Percentiles rank a stretch among this genome's conserved stretches.
Evolutionary conservation across 2,329 filamentous ascomycete species (phyloP).

Genomic region (Rutstroemia sp.): DNA sequence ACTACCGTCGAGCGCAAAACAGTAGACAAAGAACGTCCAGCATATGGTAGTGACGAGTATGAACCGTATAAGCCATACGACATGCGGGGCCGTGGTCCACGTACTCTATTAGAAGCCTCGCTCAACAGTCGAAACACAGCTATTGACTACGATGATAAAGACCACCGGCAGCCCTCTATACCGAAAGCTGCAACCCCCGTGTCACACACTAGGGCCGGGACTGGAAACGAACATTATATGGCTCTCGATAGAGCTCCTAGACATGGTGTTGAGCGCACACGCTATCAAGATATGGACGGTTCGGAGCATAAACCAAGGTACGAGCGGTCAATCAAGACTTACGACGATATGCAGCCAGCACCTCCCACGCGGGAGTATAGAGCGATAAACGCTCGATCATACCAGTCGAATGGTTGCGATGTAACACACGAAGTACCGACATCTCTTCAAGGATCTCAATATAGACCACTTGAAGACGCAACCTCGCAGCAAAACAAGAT

Average conservation of each 20-base stretch:
- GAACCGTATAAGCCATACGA: constrained; percentile 21
- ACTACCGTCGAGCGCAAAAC: constrained; percentile 9
- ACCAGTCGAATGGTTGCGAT: constrained; percentile 15
- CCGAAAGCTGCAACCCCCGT: not conserved
- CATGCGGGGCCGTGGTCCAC: constrained; percentile 8
- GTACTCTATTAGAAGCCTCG: not conserved
- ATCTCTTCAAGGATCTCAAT: not conserved
- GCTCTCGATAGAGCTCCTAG: constrained; percentile 16
- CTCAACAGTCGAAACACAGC: not conserved
- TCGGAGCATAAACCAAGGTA: constrained; percentile 17
- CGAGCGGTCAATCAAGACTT: constrained; percentile 11
- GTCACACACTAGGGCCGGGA: constrained; percentile 8
- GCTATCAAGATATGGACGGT: constrained; percentile 17
- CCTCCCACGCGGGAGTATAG: constrained; percentile 12
- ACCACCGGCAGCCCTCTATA: not conserved
- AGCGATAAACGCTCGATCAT: constrained; percentile 13
- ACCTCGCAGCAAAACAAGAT: constrained; percentile 20
- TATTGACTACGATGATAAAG: not conserved
- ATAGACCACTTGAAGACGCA: constrained; percentile 14
- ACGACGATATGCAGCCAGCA: constrained; percentile 13
- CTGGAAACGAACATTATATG: constrained; percentile 14
- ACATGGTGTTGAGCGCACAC: constrained; percentile 12
- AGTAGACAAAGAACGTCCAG: constrained; percentile 10
- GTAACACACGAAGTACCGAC: not conserved
- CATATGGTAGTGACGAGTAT: constrained; percentile 20